Conservation (phyloP, 139 green algal genomes). For the Auxenochlorella protothecoides region DNA sequence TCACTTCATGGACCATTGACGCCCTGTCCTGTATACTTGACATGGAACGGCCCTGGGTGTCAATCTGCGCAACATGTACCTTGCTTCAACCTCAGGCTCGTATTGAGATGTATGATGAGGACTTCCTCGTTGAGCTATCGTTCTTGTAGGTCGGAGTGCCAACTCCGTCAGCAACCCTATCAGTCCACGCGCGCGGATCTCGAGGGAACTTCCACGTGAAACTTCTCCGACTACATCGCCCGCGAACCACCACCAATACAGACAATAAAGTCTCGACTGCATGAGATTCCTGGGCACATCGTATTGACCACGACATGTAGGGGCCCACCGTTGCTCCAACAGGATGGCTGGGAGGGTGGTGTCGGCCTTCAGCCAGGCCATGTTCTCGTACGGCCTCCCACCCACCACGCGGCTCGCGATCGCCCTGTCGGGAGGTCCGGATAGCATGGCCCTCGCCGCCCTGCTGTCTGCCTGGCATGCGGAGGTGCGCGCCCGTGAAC, state of each 20-base stretch:
- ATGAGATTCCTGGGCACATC: neutral
- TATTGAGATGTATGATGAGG: neutral
- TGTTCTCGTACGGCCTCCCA: neutral
- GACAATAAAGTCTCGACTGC: neutral
- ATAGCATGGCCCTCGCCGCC: conserved; percentile 37
- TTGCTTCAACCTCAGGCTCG: neutral
- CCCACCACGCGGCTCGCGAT: conserved; percentile 14
- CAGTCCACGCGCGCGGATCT: too few relatives aligned
- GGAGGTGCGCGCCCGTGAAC: neutral
- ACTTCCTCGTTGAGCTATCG: neutral
- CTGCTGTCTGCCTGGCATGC: conserved; percentile 5
- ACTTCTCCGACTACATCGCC: too few relatives aligned
- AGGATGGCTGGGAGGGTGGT: neutral
- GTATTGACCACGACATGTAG: neutral
- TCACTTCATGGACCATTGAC: conserved; percentile 52
- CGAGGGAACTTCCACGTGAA: too few relatives aligned
- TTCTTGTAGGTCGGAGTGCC: conserved; percentile 4
- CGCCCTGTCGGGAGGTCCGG: conserved; percentile 35
- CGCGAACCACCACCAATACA: neutral
- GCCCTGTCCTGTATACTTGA: conserved; percentile 1
- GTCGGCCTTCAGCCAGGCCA: neutral
- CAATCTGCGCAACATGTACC: too few relatives aligned
- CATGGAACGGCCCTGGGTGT: neutral
- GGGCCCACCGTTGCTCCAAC: neutral
- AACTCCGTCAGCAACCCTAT: neutral